A percentile compares a stretch with the other conserved stretches of the same genome.
Conservation (phyloP, 306 rosid genomes). For the Corylus americana region DNA sequence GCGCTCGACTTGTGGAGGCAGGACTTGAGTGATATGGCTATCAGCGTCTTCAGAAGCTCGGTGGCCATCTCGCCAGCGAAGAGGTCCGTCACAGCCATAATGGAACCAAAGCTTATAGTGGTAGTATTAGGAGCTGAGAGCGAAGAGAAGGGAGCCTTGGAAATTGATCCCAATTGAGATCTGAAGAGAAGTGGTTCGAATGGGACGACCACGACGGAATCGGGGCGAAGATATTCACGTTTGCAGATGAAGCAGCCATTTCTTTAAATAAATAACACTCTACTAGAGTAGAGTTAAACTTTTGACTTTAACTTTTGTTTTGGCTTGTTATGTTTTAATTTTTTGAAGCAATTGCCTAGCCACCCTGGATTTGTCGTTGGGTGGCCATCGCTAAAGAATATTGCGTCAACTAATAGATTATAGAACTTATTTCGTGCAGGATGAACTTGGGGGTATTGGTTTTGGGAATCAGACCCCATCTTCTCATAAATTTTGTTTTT, state of each 20-base stretch:
- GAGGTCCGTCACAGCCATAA: conserved; percentile 67
- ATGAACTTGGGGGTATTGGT: too few relatives aligned
- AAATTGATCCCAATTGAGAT: neutral
- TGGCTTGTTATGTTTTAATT: neutral
- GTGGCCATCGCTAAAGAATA: too few relatives aligned
- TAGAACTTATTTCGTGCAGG: too few relatives aligned
- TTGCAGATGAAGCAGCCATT: neutral
- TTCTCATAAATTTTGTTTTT: too few relatives aligned
- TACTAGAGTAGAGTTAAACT: neutral
- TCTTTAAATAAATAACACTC: neutral
- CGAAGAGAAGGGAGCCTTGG: neutral
- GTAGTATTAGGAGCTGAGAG: neutral
- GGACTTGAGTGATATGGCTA: conserved; percentile 50
- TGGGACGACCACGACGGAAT: neutral
- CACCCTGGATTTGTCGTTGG: too few relatives aligned
- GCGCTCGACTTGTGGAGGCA: conserved; percentile 59
- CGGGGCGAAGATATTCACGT: neutral
- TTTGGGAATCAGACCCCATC: too few relatives aligned
- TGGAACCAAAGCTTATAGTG: neutral
- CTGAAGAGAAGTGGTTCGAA: neutral
- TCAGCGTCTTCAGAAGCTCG: conserved; percentile 66
- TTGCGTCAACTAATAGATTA: too few relatives aligned
- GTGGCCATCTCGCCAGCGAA: conserved; percentile 83
- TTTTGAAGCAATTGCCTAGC: too few relatives aligned
- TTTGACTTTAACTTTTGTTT: neutral